These are phyloP conservation scores for Castanea sativa DNA, from an alignment of 306 rosid genomes.

Conservation along the genomic window DNA sequence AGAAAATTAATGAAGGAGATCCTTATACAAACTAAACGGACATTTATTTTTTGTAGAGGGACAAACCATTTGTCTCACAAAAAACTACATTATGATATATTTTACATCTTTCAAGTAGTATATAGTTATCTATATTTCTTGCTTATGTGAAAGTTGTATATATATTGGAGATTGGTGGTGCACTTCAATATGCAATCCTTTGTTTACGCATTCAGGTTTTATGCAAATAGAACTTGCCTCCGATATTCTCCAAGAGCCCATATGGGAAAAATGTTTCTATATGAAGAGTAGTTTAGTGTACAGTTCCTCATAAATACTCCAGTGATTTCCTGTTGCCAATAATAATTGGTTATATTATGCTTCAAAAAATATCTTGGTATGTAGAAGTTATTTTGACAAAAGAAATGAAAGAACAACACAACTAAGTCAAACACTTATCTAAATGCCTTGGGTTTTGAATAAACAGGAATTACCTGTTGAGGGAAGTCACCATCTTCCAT, in stretches of 20 bases:
- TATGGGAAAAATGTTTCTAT: constrained; percentile 53
- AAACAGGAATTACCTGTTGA: constrained; percentile 41
- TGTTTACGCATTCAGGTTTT: not conserved
- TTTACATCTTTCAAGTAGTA: not conserved
- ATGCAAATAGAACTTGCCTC: constrained; percentile 25
- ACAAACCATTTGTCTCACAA: no score
- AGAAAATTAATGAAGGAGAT: no score
- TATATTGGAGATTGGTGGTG: not conserved
- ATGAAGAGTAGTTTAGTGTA: constrained; percentile 38
- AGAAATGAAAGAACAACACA: not conserved
- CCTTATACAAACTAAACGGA: no score
- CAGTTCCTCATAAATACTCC: constrained; percentile 57
- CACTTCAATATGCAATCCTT: not conserved
- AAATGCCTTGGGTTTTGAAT: not conserved
- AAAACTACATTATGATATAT: not conserved
- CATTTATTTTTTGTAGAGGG: no score
- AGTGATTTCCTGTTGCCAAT: constrained; percentile 39
- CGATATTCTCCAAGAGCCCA: constrained; percentile 60
- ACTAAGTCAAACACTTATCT: not conserved
- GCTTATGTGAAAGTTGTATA: no score
- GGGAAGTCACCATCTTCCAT: constrained; percentile 80
- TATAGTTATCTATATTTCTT: no score
- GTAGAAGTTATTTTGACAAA: not conserved
- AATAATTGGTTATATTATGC: not conserved
- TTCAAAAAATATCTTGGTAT: not conserved